These are phyloP conservation scores for Willaertia magna DNA, from an alignment of 208 protist species.

Conservation along the genomic window DNA sequence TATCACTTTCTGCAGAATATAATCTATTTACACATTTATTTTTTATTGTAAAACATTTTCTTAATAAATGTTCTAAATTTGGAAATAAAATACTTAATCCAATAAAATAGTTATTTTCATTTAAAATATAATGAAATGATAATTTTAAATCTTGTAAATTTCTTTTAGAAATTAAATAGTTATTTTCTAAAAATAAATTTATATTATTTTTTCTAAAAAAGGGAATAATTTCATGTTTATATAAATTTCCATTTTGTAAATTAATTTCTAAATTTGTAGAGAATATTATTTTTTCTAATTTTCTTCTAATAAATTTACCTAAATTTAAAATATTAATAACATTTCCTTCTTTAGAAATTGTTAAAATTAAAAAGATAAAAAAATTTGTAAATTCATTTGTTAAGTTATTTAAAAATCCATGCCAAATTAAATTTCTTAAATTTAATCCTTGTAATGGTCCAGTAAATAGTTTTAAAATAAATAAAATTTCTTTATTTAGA, in stretches of 20 bases:
- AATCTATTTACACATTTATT: neutral
- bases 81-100: neutral
- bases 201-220: neutral
- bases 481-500: neutral
- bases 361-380: neutral
- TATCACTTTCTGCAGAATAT: neutral
- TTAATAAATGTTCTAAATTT: neutral
- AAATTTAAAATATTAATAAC: neutral
- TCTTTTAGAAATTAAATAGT: neutral
- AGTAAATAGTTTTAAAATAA: neutral
- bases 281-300: too few species aligned
- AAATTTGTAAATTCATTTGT: neutral
- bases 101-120: neutral
- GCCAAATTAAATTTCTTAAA: constrained; percentile 2
- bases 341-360: neutral
- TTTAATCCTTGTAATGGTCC: neutral
- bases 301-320: neutral
- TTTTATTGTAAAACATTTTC: neutral
- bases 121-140: neutral
- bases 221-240: too few species aligned
- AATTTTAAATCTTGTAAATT: neutral
- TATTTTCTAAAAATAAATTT: neutral
- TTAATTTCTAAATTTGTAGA: neutral
- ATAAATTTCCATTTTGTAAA: neutral
- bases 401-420: neutral